Evolutionary conservation across 768 basidiomycete genomes (phyloP).

Genomic region (Agaricus blazei): DNA sequence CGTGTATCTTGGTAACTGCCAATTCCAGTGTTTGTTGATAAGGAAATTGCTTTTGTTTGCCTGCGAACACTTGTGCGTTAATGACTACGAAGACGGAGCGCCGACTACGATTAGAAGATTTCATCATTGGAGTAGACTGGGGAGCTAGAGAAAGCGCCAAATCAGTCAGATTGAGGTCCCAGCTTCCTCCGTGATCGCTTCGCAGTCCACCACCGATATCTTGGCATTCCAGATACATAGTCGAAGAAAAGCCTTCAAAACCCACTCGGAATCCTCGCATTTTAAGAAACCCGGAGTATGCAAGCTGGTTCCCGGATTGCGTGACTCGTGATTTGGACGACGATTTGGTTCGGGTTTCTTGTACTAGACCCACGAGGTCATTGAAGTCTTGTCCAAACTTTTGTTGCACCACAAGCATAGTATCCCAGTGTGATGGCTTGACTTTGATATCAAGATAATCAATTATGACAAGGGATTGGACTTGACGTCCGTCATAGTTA

Average conservation of each 20-base stretch:
- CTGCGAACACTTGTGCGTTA: slow-evolving; percentile 51
- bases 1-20: slow-evolving; percentile 72
- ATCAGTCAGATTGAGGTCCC: slow-evolving; percentile 70
- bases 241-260: slow-evolving; percentile 68
- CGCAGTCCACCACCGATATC: slow-evolving; percentile 62
- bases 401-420: slow-evolving; percentile 75
- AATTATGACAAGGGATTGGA: slow-evolving; percentile 56
- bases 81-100: slow-evolving; percentile 81
- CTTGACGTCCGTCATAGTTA: slow-evolving; percentile 37
- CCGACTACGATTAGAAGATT: slow-evolving; percentile 51
- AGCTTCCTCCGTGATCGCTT: slow-evolving; percentile 41
- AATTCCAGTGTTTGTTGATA: slow-evolving; percentile 41
- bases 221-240: slow-evolving; percentile 69
- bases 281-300: slow-evolving; percentile 51
- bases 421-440: slow-evolving; percentile 82
- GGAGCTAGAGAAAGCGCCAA: slow-evolving; percentile 83
- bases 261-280: slow-evolving; percentile 81
- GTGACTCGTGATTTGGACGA: slow-evolving; percentile 13
- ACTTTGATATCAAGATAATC: slow-evolving; percentile 70
- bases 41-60: slow-evolving; percentile 20
- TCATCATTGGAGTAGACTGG: slow-evolving; percentile 32
- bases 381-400: slow-evolving; percentile 89
- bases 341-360: slow-evolving; percentile 45
- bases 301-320: slow-evolving; percentile 13
- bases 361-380: slow-evolving; percentile 65